Percentiles rank a stretch among this genome's conserved stretches.
Evolutionary conservation across 2,329 filamentous ascomycete species (phyloP).

Genomic region (Neurospora sp.): DNA sequence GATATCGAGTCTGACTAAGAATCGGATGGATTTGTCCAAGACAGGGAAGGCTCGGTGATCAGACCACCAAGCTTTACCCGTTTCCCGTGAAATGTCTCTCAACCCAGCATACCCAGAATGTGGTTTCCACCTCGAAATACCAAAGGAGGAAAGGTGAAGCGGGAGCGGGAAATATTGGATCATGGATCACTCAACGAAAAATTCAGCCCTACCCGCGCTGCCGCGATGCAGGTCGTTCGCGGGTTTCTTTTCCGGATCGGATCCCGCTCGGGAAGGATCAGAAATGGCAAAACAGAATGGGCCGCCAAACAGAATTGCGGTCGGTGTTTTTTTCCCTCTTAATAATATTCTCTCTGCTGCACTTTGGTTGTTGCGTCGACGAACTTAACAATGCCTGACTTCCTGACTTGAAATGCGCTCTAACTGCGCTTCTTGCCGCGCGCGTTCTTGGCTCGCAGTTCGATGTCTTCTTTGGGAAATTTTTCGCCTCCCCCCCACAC

Average conservation of each 20-base stretch:
- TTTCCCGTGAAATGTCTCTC: not conserved
- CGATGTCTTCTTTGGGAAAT: not conserved
- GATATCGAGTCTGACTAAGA: not conserved
- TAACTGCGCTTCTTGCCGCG: not conserved
- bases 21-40: not conserved
- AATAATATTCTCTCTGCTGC: too few relatives aligned
- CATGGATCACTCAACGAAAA: not conserved
- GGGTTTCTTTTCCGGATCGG: not conserved
- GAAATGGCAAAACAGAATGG: too few relatives aligned
- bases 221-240: not conserved
- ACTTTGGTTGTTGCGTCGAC: not conserved
- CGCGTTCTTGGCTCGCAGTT: not conserved
- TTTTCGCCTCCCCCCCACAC: not conserved
- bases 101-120: not conserved
- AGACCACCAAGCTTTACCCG: not conserved
- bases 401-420: not conserved
- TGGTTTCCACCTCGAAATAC: not conserved
- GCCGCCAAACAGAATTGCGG: too few relatives aligned
- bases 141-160: not conserved
- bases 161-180: not conserved
- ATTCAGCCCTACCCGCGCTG: not conserved
- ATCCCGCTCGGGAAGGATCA: not conserved
- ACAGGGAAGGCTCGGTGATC: not conserved
- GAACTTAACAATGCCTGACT: not conserved
- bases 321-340: too few relatives aligned